Evolutionary conservation across 2,329 filamentous ascomycete genomes (phyloP), one percentile per base, ranked within the genome.

Genomic region (Lachnellula cervina): DNA sequence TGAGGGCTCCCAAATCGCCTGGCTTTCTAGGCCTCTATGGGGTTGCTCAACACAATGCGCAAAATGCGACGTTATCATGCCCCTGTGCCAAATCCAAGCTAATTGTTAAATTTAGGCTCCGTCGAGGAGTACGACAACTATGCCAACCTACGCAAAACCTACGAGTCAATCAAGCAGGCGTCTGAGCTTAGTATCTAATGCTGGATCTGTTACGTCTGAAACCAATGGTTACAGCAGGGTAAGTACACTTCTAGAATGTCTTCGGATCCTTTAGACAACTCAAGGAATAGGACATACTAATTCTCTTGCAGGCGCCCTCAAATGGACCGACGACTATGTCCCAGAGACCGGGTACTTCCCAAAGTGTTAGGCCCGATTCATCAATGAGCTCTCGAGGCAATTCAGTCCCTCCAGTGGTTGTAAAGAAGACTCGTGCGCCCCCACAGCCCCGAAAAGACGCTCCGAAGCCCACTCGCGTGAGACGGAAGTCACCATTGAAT

Each of bases 351-450:
- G 69, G 65, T 9, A 77, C 73, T 14, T 73, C 78, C 0, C 70
- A 73, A 56, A 76, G 69, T 53, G 68, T 72, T 59, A 66, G 74
- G 48, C 70, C 77, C 2, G 74, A 71, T 54, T 73, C 75, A 46
- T 73, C 71, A 17, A 73, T 72, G 71, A 78, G 74, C 55, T 67
- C 70, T 16, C 70, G 72, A 50, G 69, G 70, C 6, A 63, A 70
- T 25, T 62, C 68, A 17, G 71, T 75, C 28, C 47, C 70, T 44
- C 54, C 64, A 2, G 58, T 84, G 9, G 73, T 77, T 9, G 74
- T 80, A 4, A 88, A 82, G 66, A 90, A 87, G 70, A 76, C 79
- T 2, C 79, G 86, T 51, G 75, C 74, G n/a, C 65, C 75, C 2
- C 67, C 72, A 1, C 68, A 76, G 13, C 65, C 74, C 9, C 78